Conservation (phyloP, 1,284 basidiomycete genomes). For the Malassezia yamatoensis region DNA sequence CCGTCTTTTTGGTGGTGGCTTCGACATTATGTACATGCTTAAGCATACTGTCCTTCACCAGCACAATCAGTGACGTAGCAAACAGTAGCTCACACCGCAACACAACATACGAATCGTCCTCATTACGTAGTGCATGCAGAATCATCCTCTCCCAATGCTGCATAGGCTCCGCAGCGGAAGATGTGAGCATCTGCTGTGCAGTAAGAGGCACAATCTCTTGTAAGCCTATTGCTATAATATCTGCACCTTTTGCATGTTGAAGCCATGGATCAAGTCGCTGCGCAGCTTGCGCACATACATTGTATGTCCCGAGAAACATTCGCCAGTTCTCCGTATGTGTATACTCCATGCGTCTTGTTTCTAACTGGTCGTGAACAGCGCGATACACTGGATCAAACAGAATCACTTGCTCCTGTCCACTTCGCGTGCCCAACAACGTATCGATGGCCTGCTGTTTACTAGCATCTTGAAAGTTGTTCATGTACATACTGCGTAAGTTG, state of each 20-base stretch:
- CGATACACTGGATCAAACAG: slow-evolving; percentile 92
- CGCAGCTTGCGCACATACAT: slow-evolving; percentile 57
- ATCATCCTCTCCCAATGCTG: slow-evolving; percentile 69
- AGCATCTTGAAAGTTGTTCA: slow-evolving; percentile 96
- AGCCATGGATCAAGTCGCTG: slow-evolving; percentile 5
- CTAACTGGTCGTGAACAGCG: slow-evolving; percentile 58
- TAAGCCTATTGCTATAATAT: slow-evolving; percentile 56
- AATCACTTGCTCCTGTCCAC: slow-evolving; percentile 71
- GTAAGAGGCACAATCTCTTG: slow-evolving; percentile 97
- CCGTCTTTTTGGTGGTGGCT: slow-evolving; percentile 87
- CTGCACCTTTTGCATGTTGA: slow-evolving; percentile 40
- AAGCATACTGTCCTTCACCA: slow-evolving; percentile 68
- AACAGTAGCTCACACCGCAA: slow-evolving; percentile 90
- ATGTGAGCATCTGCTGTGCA: slow-evolving; percentile 71
- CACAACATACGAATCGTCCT: slow-evolving; percentile 58
- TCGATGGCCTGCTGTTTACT: slow-evolving; percentile 89
- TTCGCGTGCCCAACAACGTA: slow-evolving; percentile 85
- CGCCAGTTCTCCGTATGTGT: slow-evolving; percentile 64
- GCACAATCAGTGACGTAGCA: slow-evolving; percentile 78
- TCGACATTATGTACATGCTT: slow-evolving; percentile 79
- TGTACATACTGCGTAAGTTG: slow-evolving; percentile 58
- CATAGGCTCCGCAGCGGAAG: slow-evolving; percentile 82
- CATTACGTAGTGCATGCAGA: slow-evolving; percentile 60
- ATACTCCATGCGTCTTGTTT: slow-evolving; percentile 63
- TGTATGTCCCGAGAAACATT: slow-evolving; percentile 86